Evolutionary conservation across 2,329 filamentous ascomycete genomes (phyloP).

Genomic region (Mollisia scopiformis): DNA sequence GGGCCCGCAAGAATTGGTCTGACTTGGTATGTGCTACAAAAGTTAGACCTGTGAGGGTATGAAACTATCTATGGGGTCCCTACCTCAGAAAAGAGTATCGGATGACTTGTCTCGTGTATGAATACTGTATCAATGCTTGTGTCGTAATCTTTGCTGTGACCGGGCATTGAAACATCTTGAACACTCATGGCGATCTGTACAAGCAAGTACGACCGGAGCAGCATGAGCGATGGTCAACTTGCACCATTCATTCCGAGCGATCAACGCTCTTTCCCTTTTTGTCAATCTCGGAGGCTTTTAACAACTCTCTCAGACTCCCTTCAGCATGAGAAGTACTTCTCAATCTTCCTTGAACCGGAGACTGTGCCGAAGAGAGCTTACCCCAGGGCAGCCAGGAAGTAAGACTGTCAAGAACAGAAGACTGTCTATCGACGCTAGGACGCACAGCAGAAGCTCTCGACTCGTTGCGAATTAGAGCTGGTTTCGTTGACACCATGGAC

Average conservation of each 20-base stretch:
- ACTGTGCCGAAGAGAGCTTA: slow-evolving; percentile 12
- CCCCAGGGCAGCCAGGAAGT: slow-evolving; percentile 37
- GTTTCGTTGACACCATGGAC: slow-evolving; percentile 27
- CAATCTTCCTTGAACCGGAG: slow-evolving; percentile 26
- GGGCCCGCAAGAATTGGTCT: no score
- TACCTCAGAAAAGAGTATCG: no score
- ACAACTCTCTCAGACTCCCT: slow-evolving; percentile 56
- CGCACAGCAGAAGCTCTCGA: slow-evolving; percentile 30
- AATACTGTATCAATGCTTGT: no score
- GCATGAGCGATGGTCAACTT: no score
- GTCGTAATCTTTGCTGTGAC: no score
- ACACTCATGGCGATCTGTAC: no score
- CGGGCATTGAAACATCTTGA: no score
- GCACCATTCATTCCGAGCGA: slow-evolving; percentile 11
- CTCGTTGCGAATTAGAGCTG: slow-evolving; percentile 30
- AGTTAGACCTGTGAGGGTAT: no score
- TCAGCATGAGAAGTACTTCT: slow-evolving; percentile 52
- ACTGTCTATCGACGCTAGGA: slow-evolving; percentile 18
- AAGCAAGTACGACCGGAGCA: no score
- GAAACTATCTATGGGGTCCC: no score
- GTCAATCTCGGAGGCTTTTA: slow-evolving; percentile 43
- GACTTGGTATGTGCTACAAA: no score
- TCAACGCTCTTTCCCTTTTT: slow-evolving; percentile 36
- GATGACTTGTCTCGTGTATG: no score
- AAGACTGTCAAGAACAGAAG: slow-evolving; percentile 32